Base-by-base conservation (phyloP, 148 eudicot species). In the Pouteria glomerata region DNA sequence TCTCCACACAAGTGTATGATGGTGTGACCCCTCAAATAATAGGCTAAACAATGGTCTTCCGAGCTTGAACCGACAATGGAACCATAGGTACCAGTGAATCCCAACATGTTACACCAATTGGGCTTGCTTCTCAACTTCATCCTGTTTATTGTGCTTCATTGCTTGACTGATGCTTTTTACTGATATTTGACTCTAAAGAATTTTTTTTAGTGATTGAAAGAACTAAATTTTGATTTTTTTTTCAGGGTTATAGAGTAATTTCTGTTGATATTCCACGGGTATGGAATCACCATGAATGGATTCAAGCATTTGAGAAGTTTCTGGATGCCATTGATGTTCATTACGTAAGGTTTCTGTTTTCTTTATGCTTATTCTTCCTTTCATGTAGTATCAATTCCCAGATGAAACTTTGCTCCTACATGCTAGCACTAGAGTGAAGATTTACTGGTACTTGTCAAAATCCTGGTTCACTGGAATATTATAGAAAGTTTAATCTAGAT, bases 221-320 rank as follows among this genome's bases (percentile, higher is more conserved):
- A 35, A 69, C 26, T 55, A 24, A 69, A 34, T 23, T 66, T n/a
- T 57, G 11, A 75, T 73, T 37, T 47, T 67, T 74, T 66, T 70
- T 76, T 67, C 90, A 95, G 98, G 98, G 98, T 68, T 95, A 91
- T 83, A 88, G 98, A 70, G 86, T 95, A 57, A 88, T 91, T 53
- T 89, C 98, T 41, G 90, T 95, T 77, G 98, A 95, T 80, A 91
- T 95, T 83, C 98, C 98, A 12, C 88, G 90, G 57, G 92, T 86
- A 72, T 89, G 98, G 98, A 95, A 79, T 79, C 85, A 87, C 78
- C 87, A 85, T 50, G 98, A 95, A 81, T 95, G 98, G 98, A 78
- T 95, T 76, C 97, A 95, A 70, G 85, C 90, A 52, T 95, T 95
- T 79, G 98, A 95, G 79, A 95, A 95, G 84, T 95, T 95, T 82